Conservation (phyloP, 108 stramenopile genomes). For the Conticribra guillardii region DNA sequence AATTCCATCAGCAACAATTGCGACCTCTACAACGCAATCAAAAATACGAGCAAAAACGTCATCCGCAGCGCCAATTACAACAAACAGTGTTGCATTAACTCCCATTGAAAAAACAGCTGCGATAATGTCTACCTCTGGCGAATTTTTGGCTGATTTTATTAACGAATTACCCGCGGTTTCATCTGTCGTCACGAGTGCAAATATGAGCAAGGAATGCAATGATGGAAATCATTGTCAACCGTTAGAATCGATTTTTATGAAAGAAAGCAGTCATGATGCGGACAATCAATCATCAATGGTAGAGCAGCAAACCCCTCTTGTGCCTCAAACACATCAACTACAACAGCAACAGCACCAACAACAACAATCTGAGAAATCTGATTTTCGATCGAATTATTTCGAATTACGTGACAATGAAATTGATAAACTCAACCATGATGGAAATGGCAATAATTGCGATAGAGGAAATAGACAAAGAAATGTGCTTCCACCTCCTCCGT, state of each 20-base stretch:
- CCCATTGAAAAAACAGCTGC: slow-evolving; percentile 4
- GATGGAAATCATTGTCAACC: slow-evolving; percentile 10
- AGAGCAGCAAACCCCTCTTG: no score
- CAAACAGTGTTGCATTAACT: neutral
- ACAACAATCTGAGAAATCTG: no score
- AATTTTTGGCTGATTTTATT: slow-evolving; percentile 19
- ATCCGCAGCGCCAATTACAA: neutral
- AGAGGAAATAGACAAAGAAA: no score
- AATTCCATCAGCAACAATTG: neutral
- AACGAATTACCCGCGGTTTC: slow-evolving; percentile 24
- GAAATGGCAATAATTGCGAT: no score
- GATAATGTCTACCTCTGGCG: slow-evolving; percentile 23
- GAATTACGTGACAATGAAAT: no score
- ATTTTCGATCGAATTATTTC: no score
- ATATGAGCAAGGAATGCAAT: slow-evolving; percentile 1
- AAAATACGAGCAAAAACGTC: neutral
- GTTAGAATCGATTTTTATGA: slow-evolving; percentile 2
- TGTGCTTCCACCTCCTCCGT: no score
- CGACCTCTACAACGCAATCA: neutral
- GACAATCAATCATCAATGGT: no score
- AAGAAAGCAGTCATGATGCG: slow-evolving; percentile 3
- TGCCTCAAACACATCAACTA: neutral
- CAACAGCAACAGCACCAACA: no score
- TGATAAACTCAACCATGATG: no score
- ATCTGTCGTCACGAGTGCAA: neutral